Conservation (phyloP, 495 filamentous ascomycete species). For the Massariosphaeria phaeospora region DNA sequence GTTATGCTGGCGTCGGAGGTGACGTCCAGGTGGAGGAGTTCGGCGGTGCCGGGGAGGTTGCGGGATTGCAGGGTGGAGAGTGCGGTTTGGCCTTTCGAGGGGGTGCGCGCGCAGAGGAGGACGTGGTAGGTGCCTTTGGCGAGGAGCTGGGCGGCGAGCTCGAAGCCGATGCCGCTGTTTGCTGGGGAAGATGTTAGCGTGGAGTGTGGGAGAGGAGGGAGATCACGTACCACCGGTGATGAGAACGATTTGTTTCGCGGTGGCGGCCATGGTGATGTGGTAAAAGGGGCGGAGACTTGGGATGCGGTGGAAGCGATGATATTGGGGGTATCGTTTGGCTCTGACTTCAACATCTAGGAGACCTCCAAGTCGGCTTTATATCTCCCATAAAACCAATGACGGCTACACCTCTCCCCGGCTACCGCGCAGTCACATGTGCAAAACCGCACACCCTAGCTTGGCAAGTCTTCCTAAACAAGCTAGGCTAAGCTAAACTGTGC, state of each 20-base stretch:
- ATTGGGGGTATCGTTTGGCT: too few relatives aligned
- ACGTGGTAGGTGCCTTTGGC: constrained; percentile 39
- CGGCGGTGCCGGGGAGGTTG: constrained; percentile 15
- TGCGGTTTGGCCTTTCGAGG: constrained; percentile 36
- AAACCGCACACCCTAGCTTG: too few relatives aligned
- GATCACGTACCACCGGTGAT: constrained; percentile 20
- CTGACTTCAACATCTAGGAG: too few relatives aligned
- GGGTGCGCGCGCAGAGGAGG: constrained; percentile 37
- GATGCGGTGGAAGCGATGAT: too few relatives aligned
- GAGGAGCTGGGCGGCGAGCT: constrained; percentile 34
- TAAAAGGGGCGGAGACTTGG: too few relatives aligned
- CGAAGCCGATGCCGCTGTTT: constrained; percentile 42
- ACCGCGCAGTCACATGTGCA: too few relatives aligned
- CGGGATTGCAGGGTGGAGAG: constrained; percentile 33
- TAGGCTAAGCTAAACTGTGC: too few relatives aligned
- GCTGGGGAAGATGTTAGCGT: constrained; percentile 19
- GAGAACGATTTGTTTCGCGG: constrained; percentile 15
- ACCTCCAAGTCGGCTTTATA: too few relatives aligned
- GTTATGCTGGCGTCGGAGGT: constrained; percentile 32
- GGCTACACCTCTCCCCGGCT: too few relatives aligned
- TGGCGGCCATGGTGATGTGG: not conserved
- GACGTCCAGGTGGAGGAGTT: constrained; percentile 29
- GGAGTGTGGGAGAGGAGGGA: not conserved
- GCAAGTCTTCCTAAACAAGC: too few relatives aligned
- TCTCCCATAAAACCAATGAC: too few relatives aligned